Conservation (phyloP, 2,329 filamentous ascomycete species). For the Amauroascus niger region DNA sequence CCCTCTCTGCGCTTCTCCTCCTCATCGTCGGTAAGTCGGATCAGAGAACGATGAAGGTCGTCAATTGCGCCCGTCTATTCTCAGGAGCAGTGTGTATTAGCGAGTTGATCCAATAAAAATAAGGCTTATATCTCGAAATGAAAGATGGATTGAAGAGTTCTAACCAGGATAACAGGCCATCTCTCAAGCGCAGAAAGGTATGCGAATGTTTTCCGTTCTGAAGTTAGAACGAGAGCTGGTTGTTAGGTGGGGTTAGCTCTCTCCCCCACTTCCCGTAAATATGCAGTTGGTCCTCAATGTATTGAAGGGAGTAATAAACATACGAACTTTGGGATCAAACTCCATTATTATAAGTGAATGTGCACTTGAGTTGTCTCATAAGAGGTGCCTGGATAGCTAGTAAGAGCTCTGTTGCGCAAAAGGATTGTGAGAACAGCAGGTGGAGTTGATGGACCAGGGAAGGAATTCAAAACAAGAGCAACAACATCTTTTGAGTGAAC, state of each 20-base stretch:
- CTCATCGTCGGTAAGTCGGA: conserved; percentile 42
- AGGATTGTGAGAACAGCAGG: not conserved
- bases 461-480: not conserved
- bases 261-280: conserved; percentile 10
- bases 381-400: not conserved
- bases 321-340: conserved; percentile 63
- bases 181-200: conserved; percentile 73
- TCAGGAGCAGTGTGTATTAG: not conserved
- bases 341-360: conserved; percentile 47
- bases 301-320: conserved; percentile 26
- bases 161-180: conserved; percentile 87
- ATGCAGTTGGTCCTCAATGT: not conserved
- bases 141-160: conserved; percentile 18
- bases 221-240: conserved; percentile 65
- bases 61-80: conserved; percentile 79
- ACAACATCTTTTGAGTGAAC: not conserved
- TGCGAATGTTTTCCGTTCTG: conserved; percentile 77
- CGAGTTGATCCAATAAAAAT: conserved; percentile 17
- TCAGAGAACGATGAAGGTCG: conserved; percentile 64
- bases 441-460: not conserved
- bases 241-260: conserved; percentile 18
- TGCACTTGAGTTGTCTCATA: not conserved
- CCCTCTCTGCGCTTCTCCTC: conserved; percentile 61
- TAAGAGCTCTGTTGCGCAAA: not conserved
- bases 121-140: not conserved